Evolutionary conservation across 1,284 basidiomycete genomes (phyloP).

Genomic region (Rhodotorula sp.): DNA sequence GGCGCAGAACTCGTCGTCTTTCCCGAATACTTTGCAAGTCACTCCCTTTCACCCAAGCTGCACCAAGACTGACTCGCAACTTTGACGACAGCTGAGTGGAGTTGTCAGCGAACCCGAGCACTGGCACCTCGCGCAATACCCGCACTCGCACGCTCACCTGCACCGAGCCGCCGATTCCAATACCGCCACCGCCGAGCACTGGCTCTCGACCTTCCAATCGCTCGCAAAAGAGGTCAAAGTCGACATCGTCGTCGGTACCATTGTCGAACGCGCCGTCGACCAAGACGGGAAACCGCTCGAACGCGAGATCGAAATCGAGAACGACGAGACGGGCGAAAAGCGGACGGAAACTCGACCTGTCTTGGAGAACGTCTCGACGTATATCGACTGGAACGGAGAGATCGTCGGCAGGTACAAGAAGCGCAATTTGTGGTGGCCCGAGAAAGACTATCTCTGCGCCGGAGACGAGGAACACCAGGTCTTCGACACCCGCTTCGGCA

Average conservation of each 20-base stretch:
- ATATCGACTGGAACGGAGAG: slow-evolving; percentile 37
- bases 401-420: slow-evolving; percentile 39
- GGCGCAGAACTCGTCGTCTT: slow-evolving; percentile 31
- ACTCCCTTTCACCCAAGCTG: background rate
- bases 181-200: slow-evolving; percentile 9
- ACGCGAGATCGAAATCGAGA: slow-evolving; percentile 9
- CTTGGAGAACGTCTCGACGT: slow-evolving; percentile 37
- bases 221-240: slow-evolving; percentile 37
- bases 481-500: slow-evolving; percentile 41
- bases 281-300: background rate
- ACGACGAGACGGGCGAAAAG: slow-evolving; percentile 21
- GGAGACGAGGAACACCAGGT: slow-evolving; percentile 39
- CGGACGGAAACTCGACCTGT: slow-evolving; percentile 9
- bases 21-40: slow-evolving; percentile 30
- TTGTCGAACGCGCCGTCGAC: slow-evolving; percentile 40
- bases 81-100: background rate
- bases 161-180: background rate
- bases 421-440: slow-evolving; percentile 41
- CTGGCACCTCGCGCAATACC: slow-evolving; percentile 28
- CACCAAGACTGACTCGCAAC: background rate
- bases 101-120: slow-evolving; percentile 32
- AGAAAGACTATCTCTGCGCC: slow-evolving; percentile 41
- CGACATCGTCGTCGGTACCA: slow-evolving; percentile 24
- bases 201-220: slow-evolving; percentile 30
- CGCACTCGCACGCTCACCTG: slow-evolving; percentile 23